A percentile compares a stretch with the other conserved stretches of the same genome.
Evolutionary conservation across 176 grass and related monocot genomes (phyloP).

Genomic region (Rhipidocladum racemiflorum): DNA sequence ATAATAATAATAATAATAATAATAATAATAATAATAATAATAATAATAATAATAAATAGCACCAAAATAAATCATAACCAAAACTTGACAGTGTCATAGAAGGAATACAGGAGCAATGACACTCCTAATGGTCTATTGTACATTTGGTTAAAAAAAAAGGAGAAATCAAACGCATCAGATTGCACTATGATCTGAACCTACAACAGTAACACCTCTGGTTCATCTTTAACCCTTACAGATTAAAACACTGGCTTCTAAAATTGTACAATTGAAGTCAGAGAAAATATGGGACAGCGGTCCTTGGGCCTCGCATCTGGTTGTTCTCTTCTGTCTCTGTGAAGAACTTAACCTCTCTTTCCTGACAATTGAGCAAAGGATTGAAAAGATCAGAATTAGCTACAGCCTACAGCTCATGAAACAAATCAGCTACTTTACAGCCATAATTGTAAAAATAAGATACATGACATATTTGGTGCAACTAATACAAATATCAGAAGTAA

Average conservation of each 20-base stretch:
- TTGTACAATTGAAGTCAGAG: conserved; percentile 70
- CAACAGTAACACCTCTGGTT: conserved; percentile 44
- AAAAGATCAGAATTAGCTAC: background rate
- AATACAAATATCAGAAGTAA: background rate
- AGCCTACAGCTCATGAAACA: background rate
- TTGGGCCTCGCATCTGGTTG: conserved; percentile 97
- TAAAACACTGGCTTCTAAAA: conserved; percentile 44
- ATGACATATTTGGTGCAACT: background rate
- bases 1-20: no score
- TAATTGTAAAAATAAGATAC: background rate
- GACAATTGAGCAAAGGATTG: background rate
- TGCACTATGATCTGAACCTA: conserved; percentile 53
- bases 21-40: no score
- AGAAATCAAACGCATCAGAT: conserved; percentile 53
- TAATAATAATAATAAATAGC: conserved; percentile 19
- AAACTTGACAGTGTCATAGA: conserved; percentile 46
- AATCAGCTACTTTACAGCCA: background rate
- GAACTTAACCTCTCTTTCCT: conserved; percentile 97
- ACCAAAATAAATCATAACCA: conserved; percentile 31
- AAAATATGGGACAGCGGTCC: conserved; percentile 91
- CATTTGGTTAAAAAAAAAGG: conserved; percentile 64
- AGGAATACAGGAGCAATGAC: conserved; percentile 52
- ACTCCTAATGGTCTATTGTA: conserved; percentile 60
- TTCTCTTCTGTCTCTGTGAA: conserved; percentile 99
- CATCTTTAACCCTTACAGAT: conserved; percentile 56